Conservation (phyloP, 306 rosid species). For the Comarum palustre region DNA sequence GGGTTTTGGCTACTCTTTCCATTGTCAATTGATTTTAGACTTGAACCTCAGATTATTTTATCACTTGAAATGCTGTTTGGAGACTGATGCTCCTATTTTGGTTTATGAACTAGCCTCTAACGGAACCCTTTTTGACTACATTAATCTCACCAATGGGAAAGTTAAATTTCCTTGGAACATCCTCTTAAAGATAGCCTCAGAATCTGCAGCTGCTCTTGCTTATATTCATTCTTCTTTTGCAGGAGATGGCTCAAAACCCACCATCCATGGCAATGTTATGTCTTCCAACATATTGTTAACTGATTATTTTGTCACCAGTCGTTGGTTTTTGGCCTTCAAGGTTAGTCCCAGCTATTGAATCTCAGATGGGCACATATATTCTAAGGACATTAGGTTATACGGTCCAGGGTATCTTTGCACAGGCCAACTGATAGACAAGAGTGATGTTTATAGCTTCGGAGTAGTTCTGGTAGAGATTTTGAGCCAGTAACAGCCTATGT, state of each 20-base stretch:
- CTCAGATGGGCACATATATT: not conserved
- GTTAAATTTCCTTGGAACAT: not conserved
- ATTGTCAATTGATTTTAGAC: too few species aligned
- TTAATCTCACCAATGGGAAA: not conserved
- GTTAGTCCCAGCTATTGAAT: not conserved
- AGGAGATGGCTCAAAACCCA: not conserved
- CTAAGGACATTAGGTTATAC: conserved; percentile 10
- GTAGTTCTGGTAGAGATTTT: not conserved
- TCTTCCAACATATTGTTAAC: conserved; percentile 1
- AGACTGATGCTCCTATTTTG: not conserved
- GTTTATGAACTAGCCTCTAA: conserved; percentile 1
- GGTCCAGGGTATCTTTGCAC: not conserved
- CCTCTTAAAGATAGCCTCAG: conserved; percentile 11
- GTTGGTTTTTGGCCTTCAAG: not conserved
- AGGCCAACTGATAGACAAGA: conserved; percentile 11
- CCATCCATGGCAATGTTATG: conserved; percentile 14
- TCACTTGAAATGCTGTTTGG: conserved; percentile 11
- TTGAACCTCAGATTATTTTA: too few species aligned
- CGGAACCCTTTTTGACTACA: conserved; percentile 1
- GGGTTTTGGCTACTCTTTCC: too few species aligned
- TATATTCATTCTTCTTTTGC: not conserved
- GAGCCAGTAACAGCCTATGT: conserved; percentile 4
- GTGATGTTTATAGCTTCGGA: conserved; percentile 20
- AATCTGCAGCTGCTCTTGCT: conserved; percentile 5
- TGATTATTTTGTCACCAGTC: conserved; percentile 1